Percentiles rank a stretch among this genome's conserved stretches.
Conservation (phyloP, 495 filamentous ascomycete species). For the Margaritispora aquatica region DNA sequence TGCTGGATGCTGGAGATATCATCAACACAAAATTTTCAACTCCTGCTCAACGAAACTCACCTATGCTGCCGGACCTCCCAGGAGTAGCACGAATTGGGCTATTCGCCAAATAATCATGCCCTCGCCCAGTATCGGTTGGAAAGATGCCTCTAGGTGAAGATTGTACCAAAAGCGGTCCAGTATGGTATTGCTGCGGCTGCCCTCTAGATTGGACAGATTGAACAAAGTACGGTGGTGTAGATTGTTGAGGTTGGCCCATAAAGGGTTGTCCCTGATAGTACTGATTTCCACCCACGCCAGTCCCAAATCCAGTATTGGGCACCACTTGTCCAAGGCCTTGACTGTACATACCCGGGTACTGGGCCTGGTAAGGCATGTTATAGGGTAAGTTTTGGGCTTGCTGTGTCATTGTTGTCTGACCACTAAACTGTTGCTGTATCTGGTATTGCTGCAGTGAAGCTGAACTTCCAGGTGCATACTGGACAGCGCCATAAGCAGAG, state of each 20-base stretch:
- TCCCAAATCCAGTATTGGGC: not conserved
- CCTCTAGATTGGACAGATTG: constrained; percentile 7
- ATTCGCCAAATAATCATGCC: constrained; percentile 9
- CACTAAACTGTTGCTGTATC: constrained; percentile 40
- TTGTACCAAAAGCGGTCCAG: not conserved
- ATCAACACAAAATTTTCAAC: constrained; percentile 8
- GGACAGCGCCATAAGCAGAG: constrained; percentile 24
- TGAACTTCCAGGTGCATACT: constrained; percentile 33
- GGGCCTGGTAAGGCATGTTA: constrained; percentile 11
- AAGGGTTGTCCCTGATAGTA: constrained; percentile 16
- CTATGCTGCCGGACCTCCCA: constrained; percentile 12
- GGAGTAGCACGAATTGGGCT: not conserved
- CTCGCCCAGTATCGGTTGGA: constrained; percentile 5
- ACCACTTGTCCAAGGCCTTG: not conserved
- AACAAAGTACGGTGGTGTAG: constrained; percentile 11
- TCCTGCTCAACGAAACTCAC: constrained; percentile 16
- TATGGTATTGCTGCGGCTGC: constrained; percentile 14
- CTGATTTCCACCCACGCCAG: constrained; percentile 3
- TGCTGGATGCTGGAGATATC: constrained; percentile 24
- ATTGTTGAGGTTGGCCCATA: constrained; percentile 10
- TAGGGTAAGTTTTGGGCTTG: constrained; percentile 39
- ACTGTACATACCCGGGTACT: constrained; percentile 18
- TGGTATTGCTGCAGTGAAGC: constrained; percentile 37
- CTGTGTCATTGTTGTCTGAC: constrained; percentile 27
- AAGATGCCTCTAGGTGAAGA: constrained; percentile 2